A percentile compares a stretch with the other conserved stretches of the same genome.
These are phyloP conservation scores for Penicillium pancosmium DNA, from an alignment of 495 filamentous ascomycete genomes.

Conservation along the genomic window DNA sequence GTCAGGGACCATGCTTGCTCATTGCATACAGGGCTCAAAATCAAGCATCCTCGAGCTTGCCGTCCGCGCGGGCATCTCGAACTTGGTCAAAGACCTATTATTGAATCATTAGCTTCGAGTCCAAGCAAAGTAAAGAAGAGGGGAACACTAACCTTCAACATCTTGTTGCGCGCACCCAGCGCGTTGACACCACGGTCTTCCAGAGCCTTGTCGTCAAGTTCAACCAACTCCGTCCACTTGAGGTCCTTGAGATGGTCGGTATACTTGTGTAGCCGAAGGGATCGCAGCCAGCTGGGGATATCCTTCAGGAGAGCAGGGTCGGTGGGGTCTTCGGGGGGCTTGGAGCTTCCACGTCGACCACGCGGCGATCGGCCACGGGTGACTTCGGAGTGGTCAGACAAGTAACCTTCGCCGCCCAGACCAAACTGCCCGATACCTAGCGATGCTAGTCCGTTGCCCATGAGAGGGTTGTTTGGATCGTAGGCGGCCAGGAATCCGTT, in stretches of 20 bases:
- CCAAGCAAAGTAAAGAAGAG: not conserved
- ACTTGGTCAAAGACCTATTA: slow-evolving; percentile 89
- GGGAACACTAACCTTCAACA: slow-evolving; percentile 77
- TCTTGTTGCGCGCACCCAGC: slow-evolving; percentile 92
- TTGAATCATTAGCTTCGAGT: slow-evolving; percentile 22
- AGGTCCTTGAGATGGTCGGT: slow-evolving; percentile 97
- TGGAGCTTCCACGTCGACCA: slow-evolving; percentile 90
- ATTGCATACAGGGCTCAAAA: slow-evolving; percentile 27
- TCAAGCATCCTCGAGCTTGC: slow-evolving; percentile 56
- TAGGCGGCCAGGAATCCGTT: slow-evolving; percentile 94
- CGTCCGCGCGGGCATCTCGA: slow-evolving; percentile 72
- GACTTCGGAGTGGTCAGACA: slow-evolving; percentile 92
- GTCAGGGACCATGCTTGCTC: slow-evolving; percentile 13
- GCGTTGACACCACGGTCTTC: slow-evolving; percentile 95
- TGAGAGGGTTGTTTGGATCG: slow-evolving; percentile 70
- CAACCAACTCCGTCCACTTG: slow-evolving; percentile 92
- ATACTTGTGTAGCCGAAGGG: slow-evolving; percentile 95
- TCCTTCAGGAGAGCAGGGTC: slow-evolving; percentile 90
- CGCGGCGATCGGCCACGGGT: slow-evolving; percentile 88
- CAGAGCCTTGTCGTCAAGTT: slow-evolving; percentile 89
- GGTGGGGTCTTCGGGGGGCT: slow-evolving; percentile 96
- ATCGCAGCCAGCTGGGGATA: slow-evolving; percentile 94
- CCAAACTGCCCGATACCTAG: slow-evolving; percentile 79
- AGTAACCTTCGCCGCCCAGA: slow-evolving; percentile 77
- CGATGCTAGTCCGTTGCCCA: slow-evolving; percentile 72